A percentile compares a stretch with the other conserved stretches of the same genome.
Conservation (phyloP, 2,329 filamentous ascomycete species). For the Fusarium succisae region DNA sequence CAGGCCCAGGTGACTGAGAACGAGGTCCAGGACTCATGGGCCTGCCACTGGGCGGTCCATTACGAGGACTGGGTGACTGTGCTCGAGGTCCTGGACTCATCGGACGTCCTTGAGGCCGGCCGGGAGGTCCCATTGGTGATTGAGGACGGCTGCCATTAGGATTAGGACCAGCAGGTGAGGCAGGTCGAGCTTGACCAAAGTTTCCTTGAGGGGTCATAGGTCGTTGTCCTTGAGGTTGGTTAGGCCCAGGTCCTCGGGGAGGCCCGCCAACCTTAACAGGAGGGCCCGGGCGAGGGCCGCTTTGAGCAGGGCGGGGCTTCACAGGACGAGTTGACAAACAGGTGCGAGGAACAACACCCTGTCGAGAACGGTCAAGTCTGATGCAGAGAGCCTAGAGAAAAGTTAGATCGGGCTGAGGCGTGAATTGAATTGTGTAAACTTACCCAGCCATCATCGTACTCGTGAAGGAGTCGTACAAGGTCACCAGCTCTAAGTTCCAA, state of each 20-base stretch:
- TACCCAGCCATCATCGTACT: constrained; percentile 99
- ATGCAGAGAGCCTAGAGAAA: constrained; percentile 81
- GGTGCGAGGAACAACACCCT: constrained; percentile 93
- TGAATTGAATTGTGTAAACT: constrained; percentile 46
- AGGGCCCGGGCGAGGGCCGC: constrained; percentile 60
- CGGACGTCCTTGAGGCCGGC: constrained; percentile 46
- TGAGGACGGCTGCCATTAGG: constrained; percentile 45
- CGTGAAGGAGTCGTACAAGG: constrained; percentile 87
- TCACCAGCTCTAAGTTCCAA: constrained; percentile 83
- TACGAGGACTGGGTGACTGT: constrained; percentile 37
- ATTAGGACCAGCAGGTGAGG: constrained; percentile 48
- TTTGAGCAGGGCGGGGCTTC: constrained; percentile 75
- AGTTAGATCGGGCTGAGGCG: constrained; percentile 43
- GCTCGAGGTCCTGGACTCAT: constrained; percentile 51
- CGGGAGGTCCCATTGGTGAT: constrained; percentile 48
- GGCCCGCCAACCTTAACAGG: constrained; percentile 56
- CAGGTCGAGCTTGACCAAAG: constrained; percentile 46
- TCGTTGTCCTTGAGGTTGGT: constrained; percentile 28
- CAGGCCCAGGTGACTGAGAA: constrained; percentile 59
- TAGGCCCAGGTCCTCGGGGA: constrained; percentile 34
- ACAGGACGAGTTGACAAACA: constrained; percentile 93
- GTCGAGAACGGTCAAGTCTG: constrained; percentile 86
- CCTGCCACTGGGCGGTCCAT: constrained; percentile 43
- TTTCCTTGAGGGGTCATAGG: constrained; percentile 49
- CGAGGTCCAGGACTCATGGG: constrained; percentile 54